Evolutionary conservation across 371 early-diverging fungal genomes (phyloP).

Genomic region (Mortierella sp.): DNA sequence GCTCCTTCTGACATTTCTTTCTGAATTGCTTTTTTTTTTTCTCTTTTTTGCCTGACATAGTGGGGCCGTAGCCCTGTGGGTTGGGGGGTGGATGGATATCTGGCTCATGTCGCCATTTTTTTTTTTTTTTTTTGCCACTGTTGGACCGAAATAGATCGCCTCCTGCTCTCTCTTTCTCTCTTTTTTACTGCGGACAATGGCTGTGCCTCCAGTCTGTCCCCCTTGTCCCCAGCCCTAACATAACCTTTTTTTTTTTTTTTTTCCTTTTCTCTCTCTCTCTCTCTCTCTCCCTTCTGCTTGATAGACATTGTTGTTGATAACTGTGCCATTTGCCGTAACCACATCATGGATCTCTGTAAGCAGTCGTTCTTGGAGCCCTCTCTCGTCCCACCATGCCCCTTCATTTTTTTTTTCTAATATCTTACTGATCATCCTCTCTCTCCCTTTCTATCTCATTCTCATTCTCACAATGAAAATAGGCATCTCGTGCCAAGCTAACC

Average conservation of each 20-base stretch:
- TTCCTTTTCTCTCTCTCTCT: conserved; percentile 56
- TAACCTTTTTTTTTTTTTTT: not conserved
- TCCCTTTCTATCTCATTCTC: not conserved
- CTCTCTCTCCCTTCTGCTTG: conserved; percentile 58
- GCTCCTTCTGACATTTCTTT: too few species aligned
- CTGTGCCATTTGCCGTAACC: conserved; percentile 99
- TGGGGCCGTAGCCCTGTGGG: conserved; percentile 99
- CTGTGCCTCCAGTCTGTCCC: conserved; percentile 15
- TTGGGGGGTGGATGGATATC: conserved; percentile 88
- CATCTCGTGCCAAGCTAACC: conserved; percentile 98
- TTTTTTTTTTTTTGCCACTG: not conserved
- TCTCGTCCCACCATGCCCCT: too few species aligned
- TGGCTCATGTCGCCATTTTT: conserved; percentile 1
- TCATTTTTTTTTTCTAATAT: too few species aligned
- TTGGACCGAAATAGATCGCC: too few species aligned
- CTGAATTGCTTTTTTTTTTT: not conserved
- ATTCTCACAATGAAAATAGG: conserved; percentile 59
- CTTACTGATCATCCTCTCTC: too few species aligned
- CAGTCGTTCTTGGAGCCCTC: not conserved
- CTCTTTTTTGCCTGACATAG: conserved; percentile 53
- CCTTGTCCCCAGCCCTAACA: not conserved
- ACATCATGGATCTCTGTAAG: conserved; percentile 99
- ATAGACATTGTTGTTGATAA: conserved; percentile 99
- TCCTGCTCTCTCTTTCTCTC: too few species aligned
- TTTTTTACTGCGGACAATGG: conserved; percentile 34